Base-by-base conservation (phyloP, 441 rosid genomes). In the Populus hybrid region DNA sequence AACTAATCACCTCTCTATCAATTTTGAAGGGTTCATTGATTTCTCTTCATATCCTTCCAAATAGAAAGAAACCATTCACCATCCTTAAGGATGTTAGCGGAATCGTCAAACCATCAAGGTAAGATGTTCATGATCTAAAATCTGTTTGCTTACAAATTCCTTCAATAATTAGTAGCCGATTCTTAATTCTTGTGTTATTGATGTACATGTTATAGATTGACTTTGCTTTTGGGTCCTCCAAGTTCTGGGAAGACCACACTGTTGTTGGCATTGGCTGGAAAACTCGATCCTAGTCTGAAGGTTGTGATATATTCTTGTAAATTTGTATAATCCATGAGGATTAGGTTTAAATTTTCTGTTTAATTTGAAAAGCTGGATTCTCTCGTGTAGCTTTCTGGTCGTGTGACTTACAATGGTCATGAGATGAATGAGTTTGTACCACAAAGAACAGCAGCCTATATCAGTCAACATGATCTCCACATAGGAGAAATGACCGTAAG, bases 191-290 rank as follows among this genome's bases (percentile, higher is more conserved):
- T 63, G 23, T 73, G 28, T 28, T n/a, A 10, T 10, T 32, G 34
- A 32, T 32, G 9, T 26, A 7, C 34, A 12, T 75, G 26, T 81
- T 72, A 6, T 68, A 93, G 98, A 80, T 87, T 94, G 93, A 85
- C 94, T 38, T 89, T 94, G 6, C 84, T 93, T 77, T 79, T 94
- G 75, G 98, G 98, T 66, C 98, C 98, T 73, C 98, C 98, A 5
- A 85, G 93, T 69, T 93, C 97, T 0, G 98, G 98, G 40, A 94
- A 94, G 83, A 90, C 97, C 10, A 87, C 95, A 2, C 93, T 93
- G 79, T 65, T 94, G 83, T 69, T 92, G 71, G 93, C 98, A 69
- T 79, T 94, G 38, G 90, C 98, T 0, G 98, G 94, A 75, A 93
- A 89, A 71, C 87, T 93, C 71, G 95, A 91, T 87, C 81, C 83